Percentiles rank a stretch among this genome's conserved stretches.
Evolutionary conservation across 768 basidiomycete genomes (phyloP).

Genomic region (Hydnum rufescens): DNA sequence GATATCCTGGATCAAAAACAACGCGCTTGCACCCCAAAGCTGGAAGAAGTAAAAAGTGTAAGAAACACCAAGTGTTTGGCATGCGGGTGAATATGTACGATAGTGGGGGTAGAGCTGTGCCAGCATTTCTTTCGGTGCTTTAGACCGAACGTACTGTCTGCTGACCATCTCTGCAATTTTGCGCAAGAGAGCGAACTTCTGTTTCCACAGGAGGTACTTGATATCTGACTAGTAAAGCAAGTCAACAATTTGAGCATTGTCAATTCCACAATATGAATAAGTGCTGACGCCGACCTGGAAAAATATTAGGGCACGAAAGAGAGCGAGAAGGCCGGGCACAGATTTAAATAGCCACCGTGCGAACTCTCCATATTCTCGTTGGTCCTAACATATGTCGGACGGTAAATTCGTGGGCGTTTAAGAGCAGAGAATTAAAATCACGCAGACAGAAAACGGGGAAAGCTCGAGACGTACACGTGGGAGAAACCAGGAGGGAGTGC

Average conservation of each 20-base stretch:
- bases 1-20: slow-evolving; percentile 39
- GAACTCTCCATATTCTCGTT: not conserved
- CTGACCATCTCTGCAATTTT: not conserved
- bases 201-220: not conserved
- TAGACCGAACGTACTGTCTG: not conserved
- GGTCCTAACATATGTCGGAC: not conserved
- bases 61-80: not conserved
- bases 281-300: not conserved
- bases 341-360: not conserved
- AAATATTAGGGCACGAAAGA: not conserved
- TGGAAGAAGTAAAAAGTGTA: not conserved
- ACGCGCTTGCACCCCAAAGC: slow-evolving; percentile 14
- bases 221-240: not conserved
- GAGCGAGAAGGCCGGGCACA: not conserved
- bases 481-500: slow-evolving; percentile 39
- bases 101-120: not conserved
- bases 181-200: not conserved
- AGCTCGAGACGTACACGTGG: slow-evolving; percentile 25
- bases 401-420: no score
- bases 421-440: not conserved
- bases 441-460: not conserved
- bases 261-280: not conserved
- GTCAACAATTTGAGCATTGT: not conserved
- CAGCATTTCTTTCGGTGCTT: not conserved
- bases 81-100: not conserved